Evolutionary conservation across 345 rosid genomes (phyloP).

Genomic region (Dimocarpus longan): DNA sequence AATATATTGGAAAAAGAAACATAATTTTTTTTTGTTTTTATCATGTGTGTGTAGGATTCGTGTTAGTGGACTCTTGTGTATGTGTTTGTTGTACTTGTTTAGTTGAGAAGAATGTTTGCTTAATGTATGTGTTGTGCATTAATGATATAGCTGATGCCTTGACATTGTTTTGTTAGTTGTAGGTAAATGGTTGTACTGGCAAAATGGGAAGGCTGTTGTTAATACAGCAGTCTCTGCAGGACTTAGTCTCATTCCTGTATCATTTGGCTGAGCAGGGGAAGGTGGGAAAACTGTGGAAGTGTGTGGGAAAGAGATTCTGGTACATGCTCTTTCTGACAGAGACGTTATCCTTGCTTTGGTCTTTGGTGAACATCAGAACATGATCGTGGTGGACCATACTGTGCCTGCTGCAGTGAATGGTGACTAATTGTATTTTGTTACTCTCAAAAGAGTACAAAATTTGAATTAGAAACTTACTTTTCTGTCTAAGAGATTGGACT

Average conservation of each 20-base stretch:
- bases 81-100: background rate
- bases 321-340: slow-evolving; percentile 73
- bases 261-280: slow-evolving; percentile 73
- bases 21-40: too few species aligned
- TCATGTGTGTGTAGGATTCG: too few species aligned
- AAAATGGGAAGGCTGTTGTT: slow-evolving; percentile 88
- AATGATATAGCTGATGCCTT: background rate
- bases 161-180: slow-evolving; percentile 8
- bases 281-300: slow-evolving; percentile 63
- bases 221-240: slow-evolving; percentile 89
- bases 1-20: background rate
- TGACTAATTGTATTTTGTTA: slow-evolving; percentile 20
- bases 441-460: background rate
- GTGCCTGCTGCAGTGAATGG: slow-evolving; percentile 89
- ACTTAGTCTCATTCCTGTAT: slow-evolving; percentile 67
- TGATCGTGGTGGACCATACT: slow-evolving; percentile 84
- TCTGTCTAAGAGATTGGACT: background rate
- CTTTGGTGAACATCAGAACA: slow-evolving; percentile 61
- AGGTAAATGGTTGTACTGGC: slow-evolving; percentile 91
- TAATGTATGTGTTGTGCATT: background rate
- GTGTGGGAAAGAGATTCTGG: slow-evolving; percentile 68
- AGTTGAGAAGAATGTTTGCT: background rate
- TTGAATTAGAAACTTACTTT: background rate
- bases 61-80: background rate
- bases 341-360: slow-evolving; percentile 65